Conservation (phyloP, 257 asterid genomes). For the Anisodus tanguticus region DNA sequence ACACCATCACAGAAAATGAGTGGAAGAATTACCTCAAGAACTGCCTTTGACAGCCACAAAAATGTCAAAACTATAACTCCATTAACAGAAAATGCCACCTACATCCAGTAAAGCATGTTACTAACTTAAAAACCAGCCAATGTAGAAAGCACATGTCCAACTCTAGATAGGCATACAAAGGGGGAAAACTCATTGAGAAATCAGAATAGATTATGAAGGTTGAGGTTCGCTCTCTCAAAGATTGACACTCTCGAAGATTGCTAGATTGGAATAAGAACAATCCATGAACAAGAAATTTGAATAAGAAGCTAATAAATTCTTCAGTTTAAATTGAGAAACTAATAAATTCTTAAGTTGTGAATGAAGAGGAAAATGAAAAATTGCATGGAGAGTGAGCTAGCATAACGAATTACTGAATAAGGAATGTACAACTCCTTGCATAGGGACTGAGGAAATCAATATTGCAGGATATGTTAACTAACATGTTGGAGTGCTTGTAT, state of each 20-base stretch:
- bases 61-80: conserved; percentile 80
- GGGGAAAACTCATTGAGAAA: conserved; percentile 7
- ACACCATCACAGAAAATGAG: conserved; percentile 12
- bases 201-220: conserved; percentile 3
- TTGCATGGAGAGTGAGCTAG: not conserved
- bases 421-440: conserved; percentile 1
- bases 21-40: conserved; percentile 64
- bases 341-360: not conserved
- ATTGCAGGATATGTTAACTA: not conserved
- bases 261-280: conserved; percentile 3
- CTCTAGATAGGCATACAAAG: not conserved
- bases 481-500: not conserved
- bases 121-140: not conserved
- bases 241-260: not conserved
- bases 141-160: conserved; percentile 18
- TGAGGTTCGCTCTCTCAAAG: not conserved
- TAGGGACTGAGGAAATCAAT: not conserved
- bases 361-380: not conserved
- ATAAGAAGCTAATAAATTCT: not conserved
- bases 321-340: not conserved
- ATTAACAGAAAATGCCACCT: conserved; percentile 93
- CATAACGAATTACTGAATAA: not conserved
- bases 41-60: conserved; percentile 90
- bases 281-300: conserved; percentile 1
- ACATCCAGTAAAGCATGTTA: conserved; percentile 32